These are phyloP conservation scores for Fusarium buharicum DNA, from an alignment of 2,329 filamentous ascomycete genomes.

Conservation along the genomic window DNA sequence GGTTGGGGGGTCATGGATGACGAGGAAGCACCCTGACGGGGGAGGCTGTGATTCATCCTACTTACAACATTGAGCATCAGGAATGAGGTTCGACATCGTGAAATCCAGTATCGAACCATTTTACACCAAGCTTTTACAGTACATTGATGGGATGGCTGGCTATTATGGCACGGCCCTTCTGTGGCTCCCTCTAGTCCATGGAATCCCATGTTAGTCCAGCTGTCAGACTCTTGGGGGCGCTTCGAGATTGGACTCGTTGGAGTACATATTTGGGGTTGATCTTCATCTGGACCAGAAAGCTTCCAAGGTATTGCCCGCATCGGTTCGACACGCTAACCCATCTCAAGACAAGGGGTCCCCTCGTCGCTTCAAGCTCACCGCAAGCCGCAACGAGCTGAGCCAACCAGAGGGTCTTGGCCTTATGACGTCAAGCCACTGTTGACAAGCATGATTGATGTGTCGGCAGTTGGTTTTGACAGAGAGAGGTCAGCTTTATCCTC, in stretches of 20 bases:
- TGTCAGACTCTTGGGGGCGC: constrained; percentile 26
- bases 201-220: constrained; percentile 25
- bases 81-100: constrained; percentile 1
- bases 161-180: constrained; percentile 28
- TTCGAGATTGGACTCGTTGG: constrained; percentile 6
- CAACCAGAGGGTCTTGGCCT: constrained; percentile 19
- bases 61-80: constrained; percentile 1
- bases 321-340: constrained; percentile 36
- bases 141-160: constrained; percentile 11
- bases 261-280: constrained; percentile 37
- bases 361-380: constrained; percentile 35
- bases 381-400: constrained; percentile 31
- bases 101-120: constrained; percentile 4
- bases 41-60: neutral
- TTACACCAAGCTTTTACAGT: constrained; percentile 19
- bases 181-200: constrained; percentile 15
- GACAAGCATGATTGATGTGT: constrained; percentile 22
- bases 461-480: constrained; percentile 27
- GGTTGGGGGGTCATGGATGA: neutral
- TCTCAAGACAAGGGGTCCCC: constrained; percentile 26
- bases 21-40: neutral
- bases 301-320: constrained; percentile 39
- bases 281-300: constrained; percentile 35
- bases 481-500: constrained; percentile 14
- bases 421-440: constrained; percentile 41